A percentile compares a stretch with the other conserved stretches of the same genome.
Evolutionary conservation across 169 alveolate genomes (phyloP).

Genomic region (Plasmodium vinckei): DNA sequence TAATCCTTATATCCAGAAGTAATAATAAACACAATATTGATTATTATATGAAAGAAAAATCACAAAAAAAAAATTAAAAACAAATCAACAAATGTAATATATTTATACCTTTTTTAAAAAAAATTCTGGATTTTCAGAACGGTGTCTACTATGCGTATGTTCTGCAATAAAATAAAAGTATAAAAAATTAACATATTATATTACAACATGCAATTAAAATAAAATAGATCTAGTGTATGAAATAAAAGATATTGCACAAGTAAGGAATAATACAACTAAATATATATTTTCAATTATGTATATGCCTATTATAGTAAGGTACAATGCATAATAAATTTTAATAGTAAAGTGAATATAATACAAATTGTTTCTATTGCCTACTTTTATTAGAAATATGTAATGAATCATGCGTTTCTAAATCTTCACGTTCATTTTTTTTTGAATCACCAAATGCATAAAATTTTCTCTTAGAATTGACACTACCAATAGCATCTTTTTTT

Average conservation of each 20-base stretch:
- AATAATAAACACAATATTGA: too few relatives aligned
- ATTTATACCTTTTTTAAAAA: conserved; percentile 19
- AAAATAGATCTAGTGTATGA: neutral
- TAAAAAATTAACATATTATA: neutral
- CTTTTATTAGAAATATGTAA: conserved; percentile 44
- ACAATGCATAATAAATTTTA: neutral
- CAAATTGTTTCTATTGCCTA: conserved; percentile 21
- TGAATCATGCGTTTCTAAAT: conserved; percentile 45
- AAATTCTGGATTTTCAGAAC: conserved; percentile 42
- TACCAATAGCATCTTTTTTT: conserved; percentile 15
- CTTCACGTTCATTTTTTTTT: conserved; percentile 46
- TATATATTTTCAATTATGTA: neutral
- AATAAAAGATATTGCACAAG: neutral
- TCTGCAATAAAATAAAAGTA: conserved; percentile 20
- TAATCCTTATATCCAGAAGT: too few relatives aligned
- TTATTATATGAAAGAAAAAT: too few relatives aligned
- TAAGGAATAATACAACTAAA: neutral
- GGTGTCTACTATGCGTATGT: conserved; percentile 35
- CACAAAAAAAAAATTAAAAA: too few relatives aligned
- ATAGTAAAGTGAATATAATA: neutral
- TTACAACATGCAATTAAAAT: neutral
- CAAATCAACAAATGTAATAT: too few relatives aligned
- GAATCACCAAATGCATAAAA: conserved; percentile 54
- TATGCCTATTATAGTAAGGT: neutral
- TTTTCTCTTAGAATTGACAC: conserved; percentile 50